Evolutionary conservation across 306 rosid species (phyloP), one percentile per base, ranked within the genome.

Genomic region (Fragaria nilgerrensis): DNA sequence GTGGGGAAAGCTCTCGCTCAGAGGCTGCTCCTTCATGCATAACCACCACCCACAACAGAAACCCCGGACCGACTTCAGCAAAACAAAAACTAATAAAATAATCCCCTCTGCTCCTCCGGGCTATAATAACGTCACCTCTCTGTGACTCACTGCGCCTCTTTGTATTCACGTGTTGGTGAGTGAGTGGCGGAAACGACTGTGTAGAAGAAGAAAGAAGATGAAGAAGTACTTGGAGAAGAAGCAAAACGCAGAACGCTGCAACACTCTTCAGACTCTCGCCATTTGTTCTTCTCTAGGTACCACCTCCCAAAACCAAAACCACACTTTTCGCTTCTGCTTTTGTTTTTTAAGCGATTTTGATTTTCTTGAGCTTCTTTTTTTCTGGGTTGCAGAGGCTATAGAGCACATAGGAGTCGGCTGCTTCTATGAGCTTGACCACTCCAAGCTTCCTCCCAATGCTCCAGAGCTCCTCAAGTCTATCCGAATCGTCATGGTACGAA

Each of bases 401-500:
- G 89, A 85, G 64, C 85, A 89, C 29, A 76, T 92, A 50, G 78
- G 78, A 75, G 92, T 86, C 7, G 97, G 98, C 34, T 71, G 79
- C 68, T 90, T 87, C 84, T 90, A 90, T 67, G 85, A 92, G 81
- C 80, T 94, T 55, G 85, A 88, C 77, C 97, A 87, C 77, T 86
- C 89, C 49, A 79, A 79, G 73, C 96, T 94, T 66, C 79, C 90
- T 52, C 78, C 79, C 1, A 43, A 80, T 53, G 58, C 85, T 50
- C 91, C 96, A 3, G 87, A 85, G 27, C 91, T 86, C 69, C 88
- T 94, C 43, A 86, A 75, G 63, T 84, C 75, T 17, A 74, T 89
- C 15, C 84, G 90, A 68, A 55, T 92, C 66, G 97, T 83, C 75
- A 89, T 94, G 98, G 98, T 91, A 87, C n/a, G n/a, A n/a, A n/a